phyloP scores from a whole-genome alignment of 768 basidiomycete species.

The Daedaleopsis sinensis region DNA sequence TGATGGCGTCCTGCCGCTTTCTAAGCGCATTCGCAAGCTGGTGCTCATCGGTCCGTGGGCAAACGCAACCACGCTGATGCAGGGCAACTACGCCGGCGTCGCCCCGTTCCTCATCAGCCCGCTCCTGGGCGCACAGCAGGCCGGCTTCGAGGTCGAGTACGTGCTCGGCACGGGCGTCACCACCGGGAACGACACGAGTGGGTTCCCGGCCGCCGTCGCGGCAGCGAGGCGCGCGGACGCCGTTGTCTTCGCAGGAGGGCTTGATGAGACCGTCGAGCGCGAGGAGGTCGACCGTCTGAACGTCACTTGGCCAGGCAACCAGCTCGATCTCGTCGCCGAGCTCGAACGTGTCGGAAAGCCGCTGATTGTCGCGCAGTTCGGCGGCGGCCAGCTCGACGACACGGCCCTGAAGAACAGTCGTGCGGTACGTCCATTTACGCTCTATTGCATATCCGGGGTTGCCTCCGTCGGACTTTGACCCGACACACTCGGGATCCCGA shows the following conservation, averaged over 20 bases:
- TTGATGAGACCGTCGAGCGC: constrained; percentile 51
- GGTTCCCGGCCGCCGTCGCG: constrained; percentile 54
- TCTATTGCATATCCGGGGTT: neutral
- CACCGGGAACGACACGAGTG: constrained; percentile 39
- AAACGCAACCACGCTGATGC: constrained; percentile 57
- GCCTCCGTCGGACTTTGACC: neutral
- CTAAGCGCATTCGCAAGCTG: constrained; percentile 45
- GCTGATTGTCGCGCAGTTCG: constrained; percentile 55
- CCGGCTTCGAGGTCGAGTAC: constrained; percentile 50
- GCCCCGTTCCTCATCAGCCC: constrained; percentile 62
- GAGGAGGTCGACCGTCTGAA: constrained; percentile 50
- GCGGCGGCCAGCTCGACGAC: constrained; percentile 59
- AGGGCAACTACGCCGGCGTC: constrained; percentile 58
- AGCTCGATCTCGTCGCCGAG: constrained; percentile 51
- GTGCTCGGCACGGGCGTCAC: constrained; percentile 44
- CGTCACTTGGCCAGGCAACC: constrained; percentile 59
- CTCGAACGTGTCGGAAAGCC: constrained; percentile 53
- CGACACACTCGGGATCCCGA: no score
- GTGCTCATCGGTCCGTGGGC: constrained; percentile 64
- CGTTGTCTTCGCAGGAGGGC: constrained; percentile 56
- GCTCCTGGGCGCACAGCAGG: constrained; percentile 47
- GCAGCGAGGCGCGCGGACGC: constrained; percentile 52
- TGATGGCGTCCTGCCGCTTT: constrained; percentile 58
- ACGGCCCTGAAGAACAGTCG: constrained; percentile 46
- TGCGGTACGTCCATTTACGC: constrained; percentile 32